Percentiles rank a stretch among this genome's conserved stretches.
These are phyloP conservation scores for Westerdykella aurantiaca DNA, from an alignment of 2,329 filamentous ascomycete genomes.

Conservation along the genomic window DNA sequence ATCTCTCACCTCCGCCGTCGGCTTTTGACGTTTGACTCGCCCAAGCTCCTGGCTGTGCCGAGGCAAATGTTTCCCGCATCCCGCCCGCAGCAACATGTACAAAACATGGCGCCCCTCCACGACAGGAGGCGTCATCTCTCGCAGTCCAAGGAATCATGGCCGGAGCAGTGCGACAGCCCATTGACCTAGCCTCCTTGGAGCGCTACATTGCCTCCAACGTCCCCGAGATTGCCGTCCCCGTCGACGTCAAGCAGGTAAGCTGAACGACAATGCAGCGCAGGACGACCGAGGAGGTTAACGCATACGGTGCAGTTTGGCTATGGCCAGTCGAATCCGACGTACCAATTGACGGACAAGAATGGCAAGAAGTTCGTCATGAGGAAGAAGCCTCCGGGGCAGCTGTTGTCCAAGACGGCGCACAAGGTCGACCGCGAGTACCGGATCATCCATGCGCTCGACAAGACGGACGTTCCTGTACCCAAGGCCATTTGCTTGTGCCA, in stretches of 20 bases:
- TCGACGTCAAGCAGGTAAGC: slow-evolving; percentile 80
- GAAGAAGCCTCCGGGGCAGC: slow-evolving; percentile 94
- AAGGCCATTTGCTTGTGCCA: slow-evolving; percentile 80
- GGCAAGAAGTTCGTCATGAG: slow-evolving; percentile 77
- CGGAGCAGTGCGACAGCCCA: slow-evolving; percentile 80
- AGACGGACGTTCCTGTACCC: slow-evolving; percentile 80
- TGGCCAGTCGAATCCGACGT: slow-evolving; percentile 95
- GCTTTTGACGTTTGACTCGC: background rate
- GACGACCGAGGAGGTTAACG: background rate
- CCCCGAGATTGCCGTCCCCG: slow-evolving; percentile 74
- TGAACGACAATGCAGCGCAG: background rate
- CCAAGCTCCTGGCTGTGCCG: background rate
- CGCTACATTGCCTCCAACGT: slow-evolving; percentile 71
- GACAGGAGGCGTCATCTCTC: slow-evolving; percentile 6
- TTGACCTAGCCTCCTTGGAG: slow-evolving; percentile 75
- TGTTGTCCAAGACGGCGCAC: slow-evolving; percentile 90
- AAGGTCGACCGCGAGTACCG: slow-evolving; percentile 94
- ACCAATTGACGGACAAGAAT: slow-evolving; percentile 72
- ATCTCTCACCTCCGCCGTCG: background rate
- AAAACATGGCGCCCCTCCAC: slow-evolving; percentile 14
- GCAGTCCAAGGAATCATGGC: slow-evolving; percentile 55
- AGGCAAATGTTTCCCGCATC: slow-evolving; percentile 1
- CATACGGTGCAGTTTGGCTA: slow-evolving; percentile 71
- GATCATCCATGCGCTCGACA: slow-evolving; percentile 75
- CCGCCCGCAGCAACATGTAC: slow-evolving; percentile 1